phyloP scores from a whole-genome alignment of 129 eudicot species.

The Scalesia atractyloides region DNA sequence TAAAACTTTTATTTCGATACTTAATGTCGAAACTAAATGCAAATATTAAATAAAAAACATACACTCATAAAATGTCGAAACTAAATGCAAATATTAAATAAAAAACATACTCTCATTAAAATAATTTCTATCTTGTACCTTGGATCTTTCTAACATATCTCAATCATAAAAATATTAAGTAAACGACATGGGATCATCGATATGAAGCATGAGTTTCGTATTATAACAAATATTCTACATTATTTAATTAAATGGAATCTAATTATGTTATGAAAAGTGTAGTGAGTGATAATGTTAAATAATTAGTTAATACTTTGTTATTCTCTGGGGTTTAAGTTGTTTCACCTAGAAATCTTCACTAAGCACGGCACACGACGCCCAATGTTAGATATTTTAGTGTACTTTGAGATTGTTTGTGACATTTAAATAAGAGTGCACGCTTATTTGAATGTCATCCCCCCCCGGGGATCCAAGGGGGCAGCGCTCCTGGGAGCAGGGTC shows the following conservation, averaged over 20 bases:
- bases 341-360: constrained; percentile 65
- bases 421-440: no score
- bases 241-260: constrained; percentile 19
- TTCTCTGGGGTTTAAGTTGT: constrained; percentile 79
- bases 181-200: constrained; percentile 22
- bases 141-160: constrained; percentile 16
- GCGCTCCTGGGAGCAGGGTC: no score
- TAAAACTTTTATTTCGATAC: no score
- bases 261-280: constrained; percentile 16
- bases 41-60: neutral
- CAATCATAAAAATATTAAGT: neutral
- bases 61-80: neutral
- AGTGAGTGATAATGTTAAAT: constrained; percentile 22
- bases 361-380: no score
- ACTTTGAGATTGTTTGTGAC: no score
- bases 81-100: neutral
- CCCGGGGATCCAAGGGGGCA: no score
- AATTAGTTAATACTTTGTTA: constrained; percentile 14
- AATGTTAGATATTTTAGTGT: no score
- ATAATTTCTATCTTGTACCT: neutral
- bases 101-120: neutral
- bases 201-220: constrained; percentile 10
- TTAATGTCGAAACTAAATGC: neutral
- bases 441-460: no score
- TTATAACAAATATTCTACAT: neutral